Evolutionary conservation across 2,329 filamentous ascomycete species (phyloP).

Genomic region (Botryosphaeria dothidea): DNA sequence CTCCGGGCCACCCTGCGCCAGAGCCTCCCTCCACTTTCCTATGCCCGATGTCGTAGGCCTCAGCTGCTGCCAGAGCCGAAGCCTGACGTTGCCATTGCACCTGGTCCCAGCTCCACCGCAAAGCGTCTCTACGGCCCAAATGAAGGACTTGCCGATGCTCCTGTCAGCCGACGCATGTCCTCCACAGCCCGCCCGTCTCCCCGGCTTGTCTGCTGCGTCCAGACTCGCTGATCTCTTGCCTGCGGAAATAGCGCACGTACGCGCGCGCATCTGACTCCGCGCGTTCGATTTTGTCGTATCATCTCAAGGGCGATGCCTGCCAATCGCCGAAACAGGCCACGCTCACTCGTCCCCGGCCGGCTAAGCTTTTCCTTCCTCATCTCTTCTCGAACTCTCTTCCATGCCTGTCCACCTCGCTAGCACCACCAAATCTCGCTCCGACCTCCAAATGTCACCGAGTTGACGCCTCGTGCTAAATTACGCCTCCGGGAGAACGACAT

Average conservation of each 20-base stretch:
- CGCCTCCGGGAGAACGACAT: background rate
- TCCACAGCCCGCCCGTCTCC: background rate
- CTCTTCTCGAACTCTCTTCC: slow-evolving; percentile 11
- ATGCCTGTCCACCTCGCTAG: background rate
- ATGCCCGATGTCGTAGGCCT: background rate
- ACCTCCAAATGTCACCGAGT: background rate
- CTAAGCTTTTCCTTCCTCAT: slow-evolving; percentile 1
- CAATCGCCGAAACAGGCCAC: background rate
- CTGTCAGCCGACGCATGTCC: background rate
- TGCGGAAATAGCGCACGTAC: background rate
- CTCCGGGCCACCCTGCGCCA: background rate
- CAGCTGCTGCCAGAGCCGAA: background rate
- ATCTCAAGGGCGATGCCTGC: background rate
- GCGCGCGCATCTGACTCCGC: background rate
- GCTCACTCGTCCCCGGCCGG: background rate
- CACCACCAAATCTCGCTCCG: background rate
- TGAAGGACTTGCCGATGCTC: background rate
- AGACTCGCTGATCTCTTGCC: slow-evolving; percentile 1
- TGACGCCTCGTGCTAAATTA: background rate
- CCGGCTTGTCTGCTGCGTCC: background rate
- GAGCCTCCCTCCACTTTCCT: slow-evolving; percentile 2
- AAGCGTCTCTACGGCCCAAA: background rate
- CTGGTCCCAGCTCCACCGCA: background rate
- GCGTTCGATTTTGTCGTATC: background rate
- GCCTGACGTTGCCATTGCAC: background rate